These are phyloP conservation scores for Edaphochlamys debaryana DNA, from an alignment of 139 green algal genomes.

Conservation along the genomic window DNA sequence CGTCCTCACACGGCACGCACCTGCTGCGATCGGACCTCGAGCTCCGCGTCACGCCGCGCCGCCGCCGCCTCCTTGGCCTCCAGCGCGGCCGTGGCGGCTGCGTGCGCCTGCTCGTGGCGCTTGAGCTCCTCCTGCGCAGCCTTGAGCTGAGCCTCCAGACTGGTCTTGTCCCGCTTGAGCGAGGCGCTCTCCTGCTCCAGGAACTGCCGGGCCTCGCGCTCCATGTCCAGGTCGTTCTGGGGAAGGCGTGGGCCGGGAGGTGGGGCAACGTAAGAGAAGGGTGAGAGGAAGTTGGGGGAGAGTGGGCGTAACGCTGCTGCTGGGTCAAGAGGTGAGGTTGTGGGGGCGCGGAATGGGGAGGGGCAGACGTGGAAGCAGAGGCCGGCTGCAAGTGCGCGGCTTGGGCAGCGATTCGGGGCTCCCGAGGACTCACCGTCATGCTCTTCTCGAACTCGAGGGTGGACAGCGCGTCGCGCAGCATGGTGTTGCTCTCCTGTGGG, in stretches of 20 bases:
- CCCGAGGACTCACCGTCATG: slow-evolving; percentile 16
- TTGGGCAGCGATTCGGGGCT: too few relatives aligned
- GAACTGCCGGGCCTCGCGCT: slow-evolving; percentile 32
- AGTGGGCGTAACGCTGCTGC: too few relatives aligned
- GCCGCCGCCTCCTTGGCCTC: slow-evolving; percentile 1
- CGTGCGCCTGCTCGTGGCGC: background rate
- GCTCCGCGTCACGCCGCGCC: background rate
- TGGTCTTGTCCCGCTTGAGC: background rate
- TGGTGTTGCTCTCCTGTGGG: slow-evolving; percentile 10
- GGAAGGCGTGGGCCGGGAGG: too few relatives aligned
- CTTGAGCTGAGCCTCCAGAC: slow-evolving; percentile 6
- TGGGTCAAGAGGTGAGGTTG: too few relatives aligned
- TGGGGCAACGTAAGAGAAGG: too few relatives aligned
- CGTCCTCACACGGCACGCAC: too few relatives aligned
- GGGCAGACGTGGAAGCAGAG: too few relatives aligned
- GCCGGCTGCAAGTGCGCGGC: too few relatives aligned
- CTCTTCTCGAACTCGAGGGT: slow-evolving; percentile 21
- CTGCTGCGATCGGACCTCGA: too few relatives aligned
- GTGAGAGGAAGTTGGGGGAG: too few relatives aligned
- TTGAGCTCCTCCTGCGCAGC: background rate
- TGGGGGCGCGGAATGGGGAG: too few relatives aligned
- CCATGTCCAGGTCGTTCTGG: slow-evolving; percentile 38
- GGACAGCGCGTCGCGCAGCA: slow-evolving; percentile 28
- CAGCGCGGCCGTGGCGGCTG: background rate
- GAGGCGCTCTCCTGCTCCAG: slow-evolving; percentile 20